phyloP scores from a whole-genome alignment of 352 stramenopile species.

The Phytophthora ramorum region DNA sequence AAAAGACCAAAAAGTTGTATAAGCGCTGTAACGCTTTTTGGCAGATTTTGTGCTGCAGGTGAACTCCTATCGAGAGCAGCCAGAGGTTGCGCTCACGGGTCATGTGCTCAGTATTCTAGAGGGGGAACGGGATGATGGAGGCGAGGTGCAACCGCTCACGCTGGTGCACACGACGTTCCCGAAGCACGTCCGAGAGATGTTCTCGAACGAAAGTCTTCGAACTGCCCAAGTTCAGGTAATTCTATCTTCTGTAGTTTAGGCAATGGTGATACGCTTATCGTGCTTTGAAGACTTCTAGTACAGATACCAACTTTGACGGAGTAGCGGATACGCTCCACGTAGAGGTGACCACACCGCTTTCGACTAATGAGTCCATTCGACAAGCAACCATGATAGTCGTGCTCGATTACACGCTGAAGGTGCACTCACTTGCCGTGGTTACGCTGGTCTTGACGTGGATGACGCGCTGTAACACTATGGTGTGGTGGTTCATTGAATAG shows the following conservation, averaged over 20 bases:
- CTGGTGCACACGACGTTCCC: conserved; percentile 61
- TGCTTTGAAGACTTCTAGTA: conserved; percentile 45
- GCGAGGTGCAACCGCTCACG: conserved; percentile 18
- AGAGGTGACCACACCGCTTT: conserved; percentile 52
- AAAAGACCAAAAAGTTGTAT: conserved; percentile 9
- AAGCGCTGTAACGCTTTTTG: conserved; percentile 5
- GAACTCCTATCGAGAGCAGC: conserved; percentile 73
- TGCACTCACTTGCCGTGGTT: conserved; percentile 7
- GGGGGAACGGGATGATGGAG: conserved; percentile 32
- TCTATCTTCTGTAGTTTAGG: background rate
- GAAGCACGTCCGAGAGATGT: conserved; percentile 46
- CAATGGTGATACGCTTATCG: background rate
- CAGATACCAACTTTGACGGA: conserved; percentile 59
- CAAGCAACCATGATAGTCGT: conserved; percentile 55
- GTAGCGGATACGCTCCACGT: conserved; percentile 64
- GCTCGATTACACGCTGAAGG: conserved; percentile 69
- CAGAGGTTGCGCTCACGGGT: conserved; percentile 58
- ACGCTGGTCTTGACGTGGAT: background rate
- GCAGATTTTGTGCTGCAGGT: conserved; percentile 70
- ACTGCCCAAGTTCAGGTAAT: conserved; percentile 51
- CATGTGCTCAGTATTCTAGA: conserved; percentile 71
- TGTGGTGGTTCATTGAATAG: conserved; percentile 10
- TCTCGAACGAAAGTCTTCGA: conserved; percentile 43
- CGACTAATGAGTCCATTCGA: conserved; percentile 53
- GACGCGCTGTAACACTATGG: conserved; percentile 1